A percentile compares a stretch with the other conserved stretches of the same genome.
These are phyloP conservation scores for Pisolithus microcarpus DNA, from an alignment of 768 basidiomycete species.

Conservation along the genomic window DNA sequence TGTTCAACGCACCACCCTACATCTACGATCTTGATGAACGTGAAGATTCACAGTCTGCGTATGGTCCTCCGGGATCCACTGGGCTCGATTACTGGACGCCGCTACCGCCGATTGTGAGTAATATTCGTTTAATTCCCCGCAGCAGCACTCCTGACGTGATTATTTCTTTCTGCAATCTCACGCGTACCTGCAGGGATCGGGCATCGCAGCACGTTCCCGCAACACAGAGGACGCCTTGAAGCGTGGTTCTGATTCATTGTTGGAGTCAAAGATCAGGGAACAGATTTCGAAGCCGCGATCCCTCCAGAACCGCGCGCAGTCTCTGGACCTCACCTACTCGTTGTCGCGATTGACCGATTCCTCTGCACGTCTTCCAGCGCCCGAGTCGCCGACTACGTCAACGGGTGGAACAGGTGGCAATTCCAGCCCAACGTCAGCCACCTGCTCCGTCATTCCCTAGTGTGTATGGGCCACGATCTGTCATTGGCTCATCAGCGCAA, in stretches of 20 bases:
- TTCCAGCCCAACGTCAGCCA: slow-evolving; percentile 72
- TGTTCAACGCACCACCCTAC: slow-evolving; percentile 84
- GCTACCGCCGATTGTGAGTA: slow-evolving; percentile 64
- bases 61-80: slow-evolving; percentile 39
- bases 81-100: slow-evolving; percentile 72
- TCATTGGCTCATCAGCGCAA: slow-evolving; percentile 39
- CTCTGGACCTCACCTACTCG: slow-evolving; percentile 80
- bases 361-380: slow-evolving; percentile 51
- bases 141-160: slow-evolving; percentile 16
- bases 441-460: slow-evolving; percentile 80
- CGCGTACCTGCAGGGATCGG: slow-evolving; percentile 46
- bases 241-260: slow-evolving; percentile 75
- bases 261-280: slow-evolving; percentile 80
- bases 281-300: slow-evolving; percentile 71
- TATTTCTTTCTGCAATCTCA: neutral
- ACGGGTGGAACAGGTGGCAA: slow-evolving; percentile 63
- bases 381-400: slow-evolving; percentile 78
- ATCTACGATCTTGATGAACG: slow-evolving; percentile 74
- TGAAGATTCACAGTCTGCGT: slow-evolving; percentile 56
- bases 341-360: slow-evolving; percentile 76
- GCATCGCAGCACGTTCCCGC: slow-evolving; percentile 58
- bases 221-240: slow-evolving; percentile 72
- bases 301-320: slow-evolving; percentile 81
- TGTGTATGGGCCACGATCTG: slow-evolving; percentile 65
- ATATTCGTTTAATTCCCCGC: slow-evolving; percentile 1